phyloP scores from a whole-genome alignment of 306 rosid species.

The Rosa persica region DNA sequence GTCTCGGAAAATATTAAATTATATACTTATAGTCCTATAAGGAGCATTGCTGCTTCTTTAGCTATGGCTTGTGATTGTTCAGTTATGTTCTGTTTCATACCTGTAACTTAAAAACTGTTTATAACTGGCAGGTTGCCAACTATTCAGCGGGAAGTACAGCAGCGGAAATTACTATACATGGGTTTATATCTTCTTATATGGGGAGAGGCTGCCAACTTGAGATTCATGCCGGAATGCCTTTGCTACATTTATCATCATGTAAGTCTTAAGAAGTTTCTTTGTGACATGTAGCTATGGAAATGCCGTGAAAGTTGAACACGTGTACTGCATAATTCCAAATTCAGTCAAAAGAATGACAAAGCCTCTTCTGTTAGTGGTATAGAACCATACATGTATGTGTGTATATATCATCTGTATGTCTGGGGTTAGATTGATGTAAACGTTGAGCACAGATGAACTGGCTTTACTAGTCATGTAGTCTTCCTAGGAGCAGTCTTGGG shows the following conservation, averaged over 20 bases:
- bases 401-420: not conserved
- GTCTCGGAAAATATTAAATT: not conserved
- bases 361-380: not conserved
- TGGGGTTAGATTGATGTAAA: not conserved
- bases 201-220: constrained; percentile 99
- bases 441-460: not conserved
- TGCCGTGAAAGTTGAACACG: not conserved
- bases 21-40: not conserved
- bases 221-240: constrained; percentile 99
- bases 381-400: not conserved
- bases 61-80: not conserved
- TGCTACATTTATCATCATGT: constrained; percentile 98
- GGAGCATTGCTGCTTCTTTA: not conserved
- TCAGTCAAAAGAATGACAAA: not conserved
- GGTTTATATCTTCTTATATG: constrained; percentile 96
- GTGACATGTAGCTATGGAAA: not conserved
- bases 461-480: not conserved
- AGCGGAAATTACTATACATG: constrained; percentile 85
- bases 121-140: constrained; percentile 76
- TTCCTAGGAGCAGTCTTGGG: not conserved
- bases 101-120: constrained; percentile 8
- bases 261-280: constrained; percentile 27
- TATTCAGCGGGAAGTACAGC: constrained; percentile 96
- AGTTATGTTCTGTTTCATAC: not conserved
- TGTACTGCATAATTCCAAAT: not conserved